Percentiles rank a stretch among this genome's conserved stretches.
Conservation (phyloP, 2,329 filamentous ascomycete species). For the Dactylonectria macrodidyma region DNA sequence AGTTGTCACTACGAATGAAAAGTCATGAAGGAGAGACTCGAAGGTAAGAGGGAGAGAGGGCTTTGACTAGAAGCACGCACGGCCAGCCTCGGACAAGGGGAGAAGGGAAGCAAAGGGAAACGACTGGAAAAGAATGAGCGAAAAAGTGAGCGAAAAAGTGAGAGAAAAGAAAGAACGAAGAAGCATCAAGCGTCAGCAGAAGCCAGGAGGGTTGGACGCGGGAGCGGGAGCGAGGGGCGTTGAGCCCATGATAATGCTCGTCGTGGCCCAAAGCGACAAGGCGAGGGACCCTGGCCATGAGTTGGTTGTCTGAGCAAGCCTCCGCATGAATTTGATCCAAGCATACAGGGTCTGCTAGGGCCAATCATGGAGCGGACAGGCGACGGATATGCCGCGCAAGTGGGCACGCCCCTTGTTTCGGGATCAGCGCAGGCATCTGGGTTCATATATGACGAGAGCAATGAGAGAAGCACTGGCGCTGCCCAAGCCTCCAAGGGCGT, state of each 20-base stretch:
- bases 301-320: slow-evolving; percentile 35
- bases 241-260: slow-evolving; percentile 29
- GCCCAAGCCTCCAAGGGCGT: not conserved
- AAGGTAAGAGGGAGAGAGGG: slow-evolving; percentile 33
- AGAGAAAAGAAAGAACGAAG: slow-evolving; percentile 30
- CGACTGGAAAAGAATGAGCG: slow-evolving; percentile 32
- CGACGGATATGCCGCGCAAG: slow-evolving; percentile 36
- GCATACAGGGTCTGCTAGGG: slow-evolving; percentile 21
- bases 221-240: slow-evolving; percentile 12
- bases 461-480: not conserved
- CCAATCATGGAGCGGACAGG: slow-evolving; percentile 38
- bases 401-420: slow-evolving; percentile 45
- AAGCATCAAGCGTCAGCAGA: slow-evolving; percentile 18
- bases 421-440: slow-evolving; percentile 41
- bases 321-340: slow-evolving; percentile 43
- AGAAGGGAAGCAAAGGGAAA: slow-evolving; percentile 39
- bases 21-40: slow-evolving; percentile 28
- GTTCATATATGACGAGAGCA: slow-evolving; percentile 6
- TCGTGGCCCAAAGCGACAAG: slow-evolving; percentile 37
- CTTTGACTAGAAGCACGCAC: slow-evolving; percentile 42
- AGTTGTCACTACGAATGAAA: slow-evolving; percentile 37
- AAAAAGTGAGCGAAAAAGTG: slow-evolving; percentile 20
- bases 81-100: slow-evolving; percentile 42
- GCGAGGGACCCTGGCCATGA: slow-evolving; percentile 39
- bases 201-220: not conserved